Conservation (phyloP, 2,329 filamentous ascomycete genomes). For the Teratosphaeria destructans region DNA sequence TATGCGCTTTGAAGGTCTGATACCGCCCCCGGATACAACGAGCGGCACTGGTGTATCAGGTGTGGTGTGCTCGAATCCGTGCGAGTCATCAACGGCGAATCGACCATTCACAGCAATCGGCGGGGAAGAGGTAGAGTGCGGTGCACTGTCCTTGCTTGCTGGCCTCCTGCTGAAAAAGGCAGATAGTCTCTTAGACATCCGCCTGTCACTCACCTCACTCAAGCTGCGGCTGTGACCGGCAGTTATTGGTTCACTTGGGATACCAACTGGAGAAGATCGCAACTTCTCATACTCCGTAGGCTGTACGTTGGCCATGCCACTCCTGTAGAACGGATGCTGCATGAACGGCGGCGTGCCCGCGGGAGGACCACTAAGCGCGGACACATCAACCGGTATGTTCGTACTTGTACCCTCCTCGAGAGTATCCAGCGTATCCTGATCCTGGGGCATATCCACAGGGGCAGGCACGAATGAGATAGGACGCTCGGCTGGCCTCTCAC, state of each 20-base stretch:
- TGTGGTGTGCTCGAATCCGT: background rate
- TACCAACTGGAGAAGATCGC: conserved; percentile 6
- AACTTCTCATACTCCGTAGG: conserved; percentile 16
- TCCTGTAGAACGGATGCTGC: conserved; percentile 15
- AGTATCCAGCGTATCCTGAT: conserved; percentile 3
- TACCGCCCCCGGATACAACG: background rate
- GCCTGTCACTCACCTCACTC: conserved; percentile 4
- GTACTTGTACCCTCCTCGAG: background rate
- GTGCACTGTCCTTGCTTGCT: background rate
- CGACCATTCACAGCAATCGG: conserved; percentile 5
- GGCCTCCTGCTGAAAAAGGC: conserved; percentile 13
- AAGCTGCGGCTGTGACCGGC: conserved; percentile 1
- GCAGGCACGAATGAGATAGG: conserved; percentile 21
- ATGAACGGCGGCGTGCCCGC: conserved; percentile 14
- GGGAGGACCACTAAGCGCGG: conserved; percentile 13
- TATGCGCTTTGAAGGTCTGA: conserved; percentile 1
- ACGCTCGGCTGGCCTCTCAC: conserved; percentile 9
- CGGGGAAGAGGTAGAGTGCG: background rate
- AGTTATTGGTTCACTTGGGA: background rate
- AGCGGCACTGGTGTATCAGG: background rate
- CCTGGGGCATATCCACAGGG: conserved; percentile 7
- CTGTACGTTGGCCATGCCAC: conserved; percentile 7
- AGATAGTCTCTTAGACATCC: conserved; percentile 7
- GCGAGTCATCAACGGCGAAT: conserved; percentile 1
- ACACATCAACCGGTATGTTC: conserved; percentile 10